Evolutionary conservation across 2,329 filamentous ascomycete genomes (phyloP).

Genomic region (Cercospora beticola): DNA sequence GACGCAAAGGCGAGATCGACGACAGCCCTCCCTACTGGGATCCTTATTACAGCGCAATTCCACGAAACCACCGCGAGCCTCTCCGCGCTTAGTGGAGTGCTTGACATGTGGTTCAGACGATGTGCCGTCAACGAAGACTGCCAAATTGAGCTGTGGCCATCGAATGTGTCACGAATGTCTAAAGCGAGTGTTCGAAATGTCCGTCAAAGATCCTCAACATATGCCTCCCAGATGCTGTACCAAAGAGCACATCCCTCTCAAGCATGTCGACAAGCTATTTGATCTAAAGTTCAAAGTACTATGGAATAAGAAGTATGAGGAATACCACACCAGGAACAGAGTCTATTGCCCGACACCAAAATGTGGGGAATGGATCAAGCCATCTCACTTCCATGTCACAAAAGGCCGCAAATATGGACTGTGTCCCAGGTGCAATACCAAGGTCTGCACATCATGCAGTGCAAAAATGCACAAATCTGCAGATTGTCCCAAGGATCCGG

Average conservation of each 20-base stretch:
- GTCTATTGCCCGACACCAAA: conserved; percentile 72
- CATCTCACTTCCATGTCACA: conserved; percentile 61
- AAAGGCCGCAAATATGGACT: conserved; percentile 62
- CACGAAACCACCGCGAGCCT: conserved; percentile 16
- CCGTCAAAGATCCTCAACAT: conserved; percentile 71
- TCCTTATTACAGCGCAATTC: conserved; percentile 30
- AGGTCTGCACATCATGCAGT: conserved; percentile 73
- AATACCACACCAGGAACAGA: conserved; percentile 71
- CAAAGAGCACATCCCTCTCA: conserved; percentile 68
- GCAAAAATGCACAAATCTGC: conserved; percentile 68
- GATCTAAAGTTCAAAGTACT: conserved; percentile 69
- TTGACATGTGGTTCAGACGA: conserved; percentile 69
- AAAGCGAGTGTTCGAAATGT: conserved; percentile 70
- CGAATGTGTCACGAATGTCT: conserved; percentile 78
- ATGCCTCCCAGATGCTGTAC: conserved; percentile 87
- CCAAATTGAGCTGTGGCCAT: conserved; percentile 74
- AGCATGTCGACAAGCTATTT: conserved; percentile 74
- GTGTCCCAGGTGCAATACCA: conserved; percentile 69
- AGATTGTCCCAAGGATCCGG: conserved; percentile 71
- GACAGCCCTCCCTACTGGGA: conserved; percentile 32
- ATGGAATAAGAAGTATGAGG: conserved; percentile 79
- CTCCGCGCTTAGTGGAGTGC: conserved; percentile 56
- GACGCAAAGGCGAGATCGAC: conserved; percentile 22
- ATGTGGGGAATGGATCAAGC: conserved; percentile 80
- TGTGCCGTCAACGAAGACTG: conserved; percentile 61